Conservation (phyloP, 352 stramenopile species). For the Phytophthora capsici region DNA sequence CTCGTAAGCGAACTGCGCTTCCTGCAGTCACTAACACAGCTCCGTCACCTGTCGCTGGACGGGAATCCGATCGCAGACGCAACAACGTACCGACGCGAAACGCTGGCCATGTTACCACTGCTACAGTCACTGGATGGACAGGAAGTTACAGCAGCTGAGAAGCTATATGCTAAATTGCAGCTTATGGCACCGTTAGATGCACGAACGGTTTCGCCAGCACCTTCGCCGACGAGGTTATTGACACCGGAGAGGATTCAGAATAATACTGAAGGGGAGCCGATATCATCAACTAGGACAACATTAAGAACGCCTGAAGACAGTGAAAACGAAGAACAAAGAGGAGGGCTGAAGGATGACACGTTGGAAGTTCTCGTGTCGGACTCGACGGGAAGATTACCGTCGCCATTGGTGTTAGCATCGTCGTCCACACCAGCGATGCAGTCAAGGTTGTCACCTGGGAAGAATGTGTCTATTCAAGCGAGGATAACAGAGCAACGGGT, state of each 20-base stretch:
- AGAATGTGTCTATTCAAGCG: background rate
- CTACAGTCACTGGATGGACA: slow-evolving; percentile 56
- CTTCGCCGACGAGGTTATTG: slow-evolving; percentile 19
- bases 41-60: slow-evolving; percentile 56
- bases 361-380: background rate
- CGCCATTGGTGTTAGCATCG: slow-evolving; percentile 1
- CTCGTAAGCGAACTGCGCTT: slow-evolving; percentile 66
- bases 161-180: slow-evolving; percentile 54
- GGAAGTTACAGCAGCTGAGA: slow-evolving; percentile 56
- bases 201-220: background rate
- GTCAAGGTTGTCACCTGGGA: background rate
- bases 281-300: background rate
- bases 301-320: slow-evolving; percentile 4
- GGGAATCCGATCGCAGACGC: slow-evolving; percentile 60
- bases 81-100: slow-evolving; percentile 53
- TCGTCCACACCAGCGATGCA: background rate
- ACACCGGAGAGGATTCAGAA: slow-evolving; percentile 30
- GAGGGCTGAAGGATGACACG: slow-evolving; percentile 2
- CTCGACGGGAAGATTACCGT: slow-evolving; percentile 3
- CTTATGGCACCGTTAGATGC: slow-evolving; percentile 37
- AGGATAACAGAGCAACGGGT: background rate
- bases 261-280: background rate
- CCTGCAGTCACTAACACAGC: slow-evolving; percentile 48
- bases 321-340: background rate
- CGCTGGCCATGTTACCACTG: slow-evolving; percentile 61